Evolutionary conservation across 2,329 filamentous ascomycete species (phyloP), one percentile per base, ranked within the genome.

Genomic region (Botrytis fragariae): DNA sequence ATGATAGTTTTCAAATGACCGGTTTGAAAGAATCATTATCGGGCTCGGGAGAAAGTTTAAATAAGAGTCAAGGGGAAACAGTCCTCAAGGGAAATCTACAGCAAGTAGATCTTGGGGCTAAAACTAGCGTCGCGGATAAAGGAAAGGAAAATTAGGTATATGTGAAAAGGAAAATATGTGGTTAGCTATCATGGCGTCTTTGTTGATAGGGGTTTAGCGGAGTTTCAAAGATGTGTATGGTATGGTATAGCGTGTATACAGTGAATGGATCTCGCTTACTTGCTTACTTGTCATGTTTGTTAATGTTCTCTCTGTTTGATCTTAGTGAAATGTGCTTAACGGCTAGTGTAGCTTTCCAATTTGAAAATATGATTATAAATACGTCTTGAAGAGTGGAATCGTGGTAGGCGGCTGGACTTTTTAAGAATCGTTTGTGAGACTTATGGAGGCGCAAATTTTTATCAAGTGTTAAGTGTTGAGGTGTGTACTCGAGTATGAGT

Each of bases 11-110:
- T 16, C 29, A 57, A 57, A 57, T 68, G 65, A 20, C 35, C 14
- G 35, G 48, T 22, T 57, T 68, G 48, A 54, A 68, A 51, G n/a
- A 42, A 39, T 68, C 64, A 22, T 68, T 68, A 22, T 10, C 64
- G 9, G 37, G 10, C n/a, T 37, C 29, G 32, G 32, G n/a, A 16
- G 32, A 12, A 68, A 14, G 18, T 45, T 1, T 18, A 42, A 51
- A 68, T 54, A n/a, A 37, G 8, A 39, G 9, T 39, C 32, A 16
- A 54, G 35, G 45, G 10, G 22, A 29, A 7, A 29, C n/a, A 29
- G 14, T 7, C 32, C 35, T 7, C 14, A 29, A 54, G 25, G 25
- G 2, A 35, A 12, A 29, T 54, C 18, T 54, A 16, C 22, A 39
- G 22, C 22, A 68, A 25, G 14, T 2, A 22, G 45, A 54, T 45